These are phyloP conservation scores for Apium graveolens DNA, from an alignment of 129 eudicot genomes.

Conservation along the genomic window DNA sequence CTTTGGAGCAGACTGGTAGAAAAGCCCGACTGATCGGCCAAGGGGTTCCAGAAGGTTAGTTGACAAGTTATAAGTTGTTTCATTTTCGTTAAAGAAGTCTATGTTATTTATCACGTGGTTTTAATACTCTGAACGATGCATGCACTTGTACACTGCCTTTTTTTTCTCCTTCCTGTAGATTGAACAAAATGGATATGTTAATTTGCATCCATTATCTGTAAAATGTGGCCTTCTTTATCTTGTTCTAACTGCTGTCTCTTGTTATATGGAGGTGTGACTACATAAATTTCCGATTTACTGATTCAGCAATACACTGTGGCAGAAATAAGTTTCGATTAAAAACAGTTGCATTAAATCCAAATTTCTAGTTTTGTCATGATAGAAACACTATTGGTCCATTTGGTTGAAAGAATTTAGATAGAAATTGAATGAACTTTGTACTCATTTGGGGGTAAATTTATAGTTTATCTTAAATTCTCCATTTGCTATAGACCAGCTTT, in stretches of 20 bases:
- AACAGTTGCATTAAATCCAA: neutral
- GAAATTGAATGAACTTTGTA: neutral
- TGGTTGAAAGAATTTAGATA: neutral
- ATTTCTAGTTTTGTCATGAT: neutral
- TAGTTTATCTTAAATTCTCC: neutral
- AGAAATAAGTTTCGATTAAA: neutral
- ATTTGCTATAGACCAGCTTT: too few species aligned
- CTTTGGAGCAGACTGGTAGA: constrained; percentile 86
- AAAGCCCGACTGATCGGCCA: constrained; percentile 87
- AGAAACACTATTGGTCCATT: neutral
- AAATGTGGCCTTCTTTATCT: neutral
- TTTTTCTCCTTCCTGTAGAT: neutral
- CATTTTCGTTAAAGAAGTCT: neutral
- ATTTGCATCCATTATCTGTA: neutral
- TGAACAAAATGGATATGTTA: neutral
- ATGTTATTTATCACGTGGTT: neutral
- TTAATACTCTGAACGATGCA: neutral
- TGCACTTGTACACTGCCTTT: neutral
- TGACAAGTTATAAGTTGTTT: neutral
- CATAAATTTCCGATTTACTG: neutral
- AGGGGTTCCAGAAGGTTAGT: constrained; percentile 85
- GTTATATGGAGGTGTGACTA: neutral
- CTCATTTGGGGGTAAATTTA: neutral
- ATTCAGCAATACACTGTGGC: neutral
- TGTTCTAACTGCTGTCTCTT: neutral